Conservation (phyloP, 2,329 filamentous ascomycete species). For the Blumeria graminis region DNA sequence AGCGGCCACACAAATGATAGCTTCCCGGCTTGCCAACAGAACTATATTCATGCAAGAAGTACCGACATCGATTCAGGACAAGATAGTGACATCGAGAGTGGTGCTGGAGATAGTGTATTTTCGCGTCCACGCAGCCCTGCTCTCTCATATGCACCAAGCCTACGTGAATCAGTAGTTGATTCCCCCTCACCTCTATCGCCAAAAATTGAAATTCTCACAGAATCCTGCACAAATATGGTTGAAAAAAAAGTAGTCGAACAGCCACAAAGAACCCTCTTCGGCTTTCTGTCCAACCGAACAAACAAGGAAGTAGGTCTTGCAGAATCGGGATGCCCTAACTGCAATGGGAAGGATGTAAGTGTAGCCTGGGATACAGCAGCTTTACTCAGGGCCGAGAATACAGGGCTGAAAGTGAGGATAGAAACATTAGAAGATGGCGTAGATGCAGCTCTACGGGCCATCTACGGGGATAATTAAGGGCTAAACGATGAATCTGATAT, state of each 20-base stretch:
- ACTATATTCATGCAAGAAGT: neutral
- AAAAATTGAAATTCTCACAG: neutral
- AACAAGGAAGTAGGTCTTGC: neutral
- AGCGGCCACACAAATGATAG: neutral
- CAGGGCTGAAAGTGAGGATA: slow-evolving; percentile 32
- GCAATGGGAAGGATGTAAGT: slow-evolving; percentile 30
- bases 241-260: neutral
- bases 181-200: neutral
- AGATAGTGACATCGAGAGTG: slow-evolving; percentile 28
- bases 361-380: slow-evolving; percentile 42
- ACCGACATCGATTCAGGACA: slow-evolving; percentile 8
- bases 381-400: slow-evolving; percentile 36
- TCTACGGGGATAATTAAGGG: neutral
- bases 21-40: neutral
- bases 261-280: neutral
- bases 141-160: slow-evolving; percentile 12
- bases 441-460: slow-evolving; percentile 27
- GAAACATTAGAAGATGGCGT: slow-evolving; percentile 33
- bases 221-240: neutral
- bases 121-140: slow-evolving; percentile 35
- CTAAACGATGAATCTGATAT: neutral
- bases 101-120: slow-evolving; percentile 30
- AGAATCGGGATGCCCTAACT: slow-evolving; percentile 25
- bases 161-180: neutral
- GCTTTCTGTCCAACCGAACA: neutral